A percentile compares a stretch with the other conserved stretches of the same genome.
phyloP scores from a whole-genome alignment of 352 stramenopile genomes.

The Pythium phragmitis region DNA sequence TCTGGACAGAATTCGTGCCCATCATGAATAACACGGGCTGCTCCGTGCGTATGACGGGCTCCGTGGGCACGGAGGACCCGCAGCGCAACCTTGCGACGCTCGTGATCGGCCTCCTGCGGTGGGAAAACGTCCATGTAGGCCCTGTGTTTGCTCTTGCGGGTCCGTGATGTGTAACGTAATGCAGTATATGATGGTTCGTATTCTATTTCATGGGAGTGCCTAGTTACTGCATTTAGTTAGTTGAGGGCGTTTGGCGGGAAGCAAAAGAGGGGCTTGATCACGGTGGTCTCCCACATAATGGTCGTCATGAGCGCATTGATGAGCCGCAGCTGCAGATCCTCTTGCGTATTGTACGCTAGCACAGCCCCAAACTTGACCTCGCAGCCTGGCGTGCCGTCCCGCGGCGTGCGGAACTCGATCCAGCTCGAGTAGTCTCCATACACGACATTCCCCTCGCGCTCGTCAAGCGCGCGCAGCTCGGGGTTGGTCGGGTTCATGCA shows the following conservation, averaged over 20 bases:
- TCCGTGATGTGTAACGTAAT: background rate
- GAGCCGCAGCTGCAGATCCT: slow-evolving; percentile 33
- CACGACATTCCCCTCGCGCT: slow-evolving; percentile 25
- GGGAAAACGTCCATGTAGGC: slow-evolving; percentile 29
- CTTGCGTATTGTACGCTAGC: slow-evolving; percentile 59
- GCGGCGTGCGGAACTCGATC: slow-evolving; percentile 42
- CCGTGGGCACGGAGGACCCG: slow-evolving; percentile 14
- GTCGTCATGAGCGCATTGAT: slow-evolving; percentile 29
- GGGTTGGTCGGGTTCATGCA: slow-evolving; percentile 50
- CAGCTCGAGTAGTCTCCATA: slow-evolving; percentile 35
- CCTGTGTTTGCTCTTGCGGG: slow-evolving; percentile 24
- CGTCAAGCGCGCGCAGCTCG: slow-evolving; percentile 30
- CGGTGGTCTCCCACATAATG: slow-evolving; percentile 52
- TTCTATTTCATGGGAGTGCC: slow-evolving; percentile 8
- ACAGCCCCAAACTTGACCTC: slow-evolving; percentile 64
- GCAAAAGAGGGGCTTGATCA: slow-evolving; percentile 39
- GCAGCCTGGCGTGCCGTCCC: slow-evolving; percentile 34
- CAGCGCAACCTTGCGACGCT: slow-evolving; percentile 25
- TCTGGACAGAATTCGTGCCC: slow-evolving; percentile 28
- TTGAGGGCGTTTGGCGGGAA: slow-evolving; percentile 9
- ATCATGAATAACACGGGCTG: slow-evolving; percentile 22
- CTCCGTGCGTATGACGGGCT: slow-evolving; percentile 20
- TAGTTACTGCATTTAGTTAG: background rate
- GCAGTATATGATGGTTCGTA: background rate
- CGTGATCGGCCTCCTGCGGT: slow-evolving; percentile 26